phyloP scores from a whole-genome alignment of 768 basidiomycete species.

The Leccinum subgranulosum region DNA sequence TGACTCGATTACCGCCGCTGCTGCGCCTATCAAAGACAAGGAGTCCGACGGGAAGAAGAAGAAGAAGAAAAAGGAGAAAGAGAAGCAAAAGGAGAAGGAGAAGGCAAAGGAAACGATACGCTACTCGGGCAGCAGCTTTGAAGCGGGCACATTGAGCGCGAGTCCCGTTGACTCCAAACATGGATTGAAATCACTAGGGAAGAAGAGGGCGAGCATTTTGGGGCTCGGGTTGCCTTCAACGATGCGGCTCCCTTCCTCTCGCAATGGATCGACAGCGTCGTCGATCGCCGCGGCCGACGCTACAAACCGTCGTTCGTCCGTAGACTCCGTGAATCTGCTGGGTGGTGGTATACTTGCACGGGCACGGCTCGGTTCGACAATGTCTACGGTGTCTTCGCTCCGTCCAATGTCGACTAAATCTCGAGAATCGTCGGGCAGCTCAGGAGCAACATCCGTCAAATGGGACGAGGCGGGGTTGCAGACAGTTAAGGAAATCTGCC shows the following conservation, averaged over 20 bases:
- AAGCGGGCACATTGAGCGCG: conserved; percentile 54
- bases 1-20: conserved; percentile 23
- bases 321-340: conserved; percentile 31
- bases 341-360: conserved; percentile 31
- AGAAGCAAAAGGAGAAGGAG: conserved; percentile 32
- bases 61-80: conserved; percentile 34
- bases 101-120: conserved; percentile 37
- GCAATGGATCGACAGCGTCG: conserved; percentile 35
- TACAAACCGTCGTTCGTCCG: conserved; percentile 21
- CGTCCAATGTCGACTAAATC: conserved; percentile 46
- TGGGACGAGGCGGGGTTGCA: conserved; percentile 52
- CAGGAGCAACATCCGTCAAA: conserved; percentile 40
- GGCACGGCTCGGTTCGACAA: conserved; percentile 37
- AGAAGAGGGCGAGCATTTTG: conserved; percentile 61
- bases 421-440: conserved; percentile 39
- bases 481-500: conserved; percentile 47
- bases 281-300: conserved; percentile 24
- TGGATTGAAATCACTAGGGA: conserved; percentile 38
- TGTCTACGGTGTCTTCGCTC: conserved; percentile 43
- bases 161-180: conserved; percentile 27
- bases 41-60: conserved; percentile 33
- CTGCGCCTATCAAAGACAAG: conserved; percentile 28
- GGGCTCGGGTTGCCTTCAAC: conserved; percentile 61
- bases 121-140: conserved; percentile 62
- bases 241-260: conserved; percentile 40